These are phyloP conservation scores for Betula pendula DNA, from an alignment of 306 rosid genomes.

Conservation along the genomic window DNA sequence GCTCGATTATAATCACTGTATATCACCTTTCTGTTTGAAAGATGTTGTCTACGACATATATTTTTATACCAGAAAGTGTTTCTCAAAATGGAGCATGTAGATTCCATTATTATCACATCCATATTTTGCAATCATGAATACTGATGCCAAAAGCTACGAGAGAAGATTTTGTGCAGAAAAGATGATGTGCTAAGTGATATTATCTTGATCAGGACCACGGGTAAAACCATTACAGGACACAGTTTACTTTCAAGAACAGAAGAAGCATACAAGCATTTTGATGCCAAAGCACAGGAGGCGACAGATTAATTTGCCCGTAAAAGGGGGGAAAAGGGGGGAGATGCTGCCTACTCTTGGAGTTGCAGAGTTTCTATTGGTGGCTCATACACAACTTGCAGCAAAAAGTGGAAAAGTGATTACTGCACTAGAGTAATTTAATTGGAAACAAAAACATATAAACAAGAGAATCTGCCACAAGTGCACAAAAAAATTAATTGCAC, in stretches of 20 bases:
- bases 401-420: constrained; percentile 20
- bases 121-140: constrained; percentile 21
- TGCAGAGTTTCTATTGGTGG: constrained; percentile 36
- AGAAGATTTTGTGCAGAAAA: constrained; percentile 24
- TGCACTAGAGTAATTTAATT: constrained; percentile 22
- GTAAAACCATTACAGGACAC: neutral
- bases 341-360: constrained; percentile 30
- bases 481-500: neutral
- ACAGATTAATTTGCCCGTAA: constrained; percentile 26
- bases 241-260: constrained; percentile 9
- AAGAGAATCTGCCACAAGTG: constrained; percentile 19
- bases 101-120: constrained; percentile 26
- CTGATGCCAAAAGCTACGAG: constrained; percentile 30
- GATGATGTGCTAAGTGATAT: neutral
- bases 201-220: constrained; percentile 13
- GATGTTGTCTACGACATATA: neutral
- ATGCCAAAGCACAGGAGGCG: constrained; percentile 20
- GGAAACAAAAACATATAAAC: constrained; percentile 24
- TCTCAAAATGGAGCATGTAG: neutral
- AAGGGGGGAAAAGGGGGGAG: constrained; percentile 25
- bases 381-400: constrained; percentile 37
- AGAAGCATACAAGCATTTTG: neutral
- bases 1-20: neutral
- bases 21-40: neutral
- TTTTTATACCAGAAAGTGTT: constrained; percentile 11